Conservation (phyloP, 371 early-diverging fungal species). For the Haplosporangium sp. region DNA sequence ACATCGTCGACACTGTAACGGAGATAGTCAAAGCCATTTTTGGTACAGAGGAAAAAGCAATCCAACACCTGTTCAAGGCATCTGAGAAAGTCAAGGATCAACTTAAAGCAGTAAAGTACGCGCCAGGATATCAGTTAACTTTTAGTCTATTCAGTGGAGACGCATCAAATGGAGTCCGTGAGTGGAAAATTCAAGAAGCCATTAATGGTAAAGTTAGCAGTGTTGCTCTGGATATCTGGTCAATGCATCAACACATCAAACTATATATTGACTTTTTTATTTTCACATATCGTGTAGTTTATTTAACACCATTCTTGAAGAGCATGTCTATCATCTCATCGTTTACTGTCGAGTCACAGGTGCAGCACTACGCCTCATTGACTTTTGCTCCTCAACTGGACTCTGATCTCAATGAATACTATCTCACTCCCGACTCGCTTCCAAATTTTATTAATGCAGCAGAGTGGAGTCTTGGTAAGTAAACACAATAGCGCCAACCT, state of each 20-base stretch:
- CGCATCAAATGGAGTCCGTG: slow-evolving; percentile 66
- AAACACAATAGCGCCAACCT: background rate
- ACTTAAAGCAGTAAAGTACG: slow-evolving; percentile 81
- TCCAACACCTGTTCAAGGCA: slow-evolving; percentile 44
- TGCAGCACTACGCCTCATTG: slow-evolving; percentile 81
- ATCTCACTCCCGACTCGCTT: slow-evolving; percentile 68
- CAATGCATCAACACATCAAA: background rate
- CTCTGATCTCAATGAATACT: slow-evolving; percentile 57
- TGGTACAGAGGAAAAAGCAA: slow-evolving; percentile 53
- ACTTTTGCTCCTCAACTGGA: slow-evolving; percentile 70
- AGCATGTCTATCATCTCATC: slow-evolving; percentile 49
- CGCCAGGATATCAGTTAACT: slow-evolving; percentile 80
- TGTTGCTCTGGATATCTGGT: slow-evolving; percentile 38
- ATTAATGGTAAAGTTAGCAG: slow-evolving; percentile 61
- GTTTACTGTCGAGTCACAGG: slow-evolving; percentile 57
- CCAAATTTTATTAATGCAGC: slow-evolving; percentile 90
- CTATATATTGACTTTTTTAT: background rate
- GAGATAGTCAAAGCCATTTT: slow-evolving; percentile 56
- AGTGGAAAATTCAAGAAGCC: slow-evolving; percentile 82
- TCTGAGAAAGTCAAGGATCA: slow-evolving; percentile 60
- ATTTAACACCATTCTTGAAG: slow-evolving; percentile 50
- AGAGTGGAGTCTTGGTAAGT: slow-evolving; percentile 88
- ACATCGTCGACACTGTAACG: slow-evolving; percentile 24
- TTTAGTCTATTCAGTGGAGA: slow-evolving; percentile 86
- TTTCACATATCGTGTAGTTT: slow-evolving; percentile 14